Evolutionary conservation across 352 stramenopile genomes (phyloP), one percentile per base, ranked within the genome.

Genomic region (Globisporangium abappressorium): DNA sequence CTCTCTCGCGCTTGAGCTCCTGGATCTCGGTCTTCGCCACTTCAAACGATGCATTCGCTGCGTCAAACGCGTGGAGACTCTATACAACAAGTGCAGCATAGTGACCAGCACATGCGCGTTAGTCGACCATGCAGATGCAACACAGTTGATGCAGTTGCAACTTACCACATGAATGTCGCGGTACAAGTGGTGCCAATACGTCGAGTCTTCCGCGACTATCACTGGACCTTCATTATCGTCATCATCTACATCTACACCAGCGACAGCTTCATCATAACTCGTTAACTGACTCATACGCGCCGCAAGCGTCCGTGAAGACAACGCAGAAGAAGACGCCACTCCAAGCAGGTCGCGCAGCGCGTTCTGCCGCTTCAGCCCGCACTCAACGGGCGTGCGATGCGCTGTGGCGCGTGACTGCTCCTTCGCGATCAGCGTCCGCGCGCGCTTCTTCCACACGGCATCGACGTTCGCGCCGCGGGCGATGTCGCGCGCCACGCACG

Each of bases 151-250:
- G 11, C n/a, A 56, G 22, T 14, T 24, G 24, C 12, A 26, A 68
- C 75, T 57, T 41, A 91, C 81, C 69, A 79, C 58, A 53, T 77
- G 74, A 28, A 81, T 83, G 47, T 89, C 75, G 56, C 77, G 75
- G 65, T 82, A 90, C 79, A 77, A 90, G 46, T 75, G 53, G 47
- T 65, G 72, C 84, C 84, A 92, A 64, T 83, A 83, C 26, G 78
- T 63, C 53, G 64, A 65, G 47, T 74, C 64, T 33, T 60, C 63
- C 11, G 26, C 62, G 18, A 51, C 9, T 34, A 73, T 18, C 26
- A 6, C 56, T 34, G 15, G n/a, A 2, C 53, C 43, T 20, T 69
- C 62, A 28, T 34, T 36, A 33, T 26, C 4, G 15, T 7, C 24
- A 24, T 20, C 12, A 43, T 43, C 36, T 24, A 9, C 30, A 6